Evolutionary conservation across 1,284 basidiomycete genomes (phyloP).

Genomic region (Apiotrichum mycotoxinovorans): DNA sequence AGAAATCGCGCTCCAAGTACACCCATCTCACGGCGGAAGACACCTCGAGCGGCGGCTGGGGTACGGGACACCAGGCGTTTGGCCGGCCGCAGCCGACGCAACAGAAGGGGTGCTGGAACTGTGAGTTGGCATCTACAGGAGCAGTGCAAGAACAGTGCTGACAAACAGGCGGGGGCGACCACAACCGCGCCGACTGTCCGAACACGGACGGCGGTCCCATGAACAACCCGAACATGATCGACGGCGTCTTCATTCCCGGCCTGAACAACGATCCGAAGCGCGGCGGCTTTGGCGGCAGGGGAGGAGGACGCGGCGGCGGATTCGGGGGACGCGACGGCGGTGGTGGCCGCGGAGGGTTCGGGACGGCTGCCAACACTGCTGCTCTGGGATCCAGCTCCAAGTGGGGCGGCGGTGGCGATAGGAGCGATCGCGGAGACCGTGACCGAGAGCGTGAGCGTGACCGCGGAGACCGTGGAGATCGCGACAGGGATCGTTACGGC

Average conservation of each 20-base stretch:
- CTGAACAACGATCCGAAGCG: neutral
- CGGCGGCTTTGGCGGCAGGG: slow-evolving; percentile 3
- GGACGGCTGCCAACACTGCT: slow-evolving; percentile 12
- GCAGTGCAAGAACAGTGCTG: neutral
- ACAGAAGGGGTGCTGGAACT: slow-evolving; percentile 76
- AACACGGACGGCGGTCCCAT: slow-evolving; percentile 29
- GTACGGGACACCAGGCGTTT: slow-evolving; percentile 57
- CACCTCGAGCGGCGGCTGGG: slow-evolving; percentile 76
- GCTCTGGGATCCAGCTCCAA: slow-evolving; percentile 18
- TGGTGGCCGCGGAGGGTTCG: slow-evolving; percentile 2
- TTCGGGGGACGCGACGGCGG: neutral
- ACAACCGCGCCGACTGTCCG: slow-evolving; percentile 65
- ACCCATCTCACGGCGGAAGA: slow-evolving; percentile 95
- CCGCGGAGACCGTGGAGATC: slow-evolving; percentile 3
- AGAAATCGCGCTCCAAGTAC: slow-evolving; percentile 58
- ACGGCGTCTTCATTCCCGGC: slow-evolving; percentile 21
- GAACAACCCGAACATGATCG: slow-evolving; percentile 32
- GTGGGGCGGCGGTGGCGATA: slow-evolving; percentile 5
- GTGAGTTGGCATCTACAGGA: slow-evolving; percentile 41
- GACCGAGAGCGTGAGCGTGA: slow-evolving; percentile 6
- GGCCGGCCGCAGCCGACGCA: slow-evolving; percentile 57
- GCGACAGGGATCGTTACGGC: slow-evolving; percentile 5
- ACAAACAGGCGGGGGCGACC: slow-evolving; percentile 64
- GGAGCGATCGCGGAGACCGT: neutral
- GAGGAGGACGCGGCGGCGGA: slow-evolving; percentile 4